Percentiles rank a stretch among this genome's conserved stretches.
Evolutionary conservation across 768 basidiomycete species (phyloP).

Genomic region (Neoboletus brunneissimus): DNA sequence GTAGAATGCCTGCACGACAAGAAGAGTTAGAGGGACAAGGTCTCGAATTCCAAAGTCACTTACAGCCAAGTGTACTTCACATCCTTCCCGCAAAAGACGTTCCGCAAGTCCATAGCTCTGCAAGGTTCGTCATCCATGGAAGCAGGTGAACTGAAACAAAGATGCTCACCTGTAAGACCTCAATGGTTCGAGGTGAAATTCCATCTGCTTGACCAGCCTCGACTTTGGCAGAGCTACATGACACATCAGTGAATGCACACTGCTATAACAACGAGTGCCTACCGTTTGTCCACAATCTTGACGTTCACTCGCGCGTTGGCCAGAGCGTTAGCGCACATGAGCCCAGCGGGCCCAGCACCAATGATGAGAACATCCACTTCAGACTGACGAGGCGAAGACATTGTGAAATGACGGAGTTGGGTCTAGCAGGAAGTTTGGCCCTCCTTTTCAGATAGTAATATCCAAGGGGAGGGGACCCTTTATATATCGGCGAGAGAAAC

Average conservation of each 20-base stretch:
- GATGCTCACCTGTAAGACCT: constrained; percentile 43
- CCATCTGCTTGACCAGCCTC: constrained; percentile 30
- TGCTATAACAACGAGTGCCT: neutral
- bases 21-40: neutral
- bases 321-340: constrained; percentile 44
- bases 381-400: constrained; percentile 21
- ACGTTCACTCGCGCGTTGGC: constrained; percentile 37
- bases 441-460: constrained; percentile 2
- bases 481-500: neutral
- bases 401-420: constrained; percentile 3
- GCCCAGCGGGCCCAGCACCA: constrained; percentile 43
- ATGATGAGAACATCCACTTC: constrained; percentile 41
- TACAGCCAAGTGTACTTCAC: constrained; percentile 67
- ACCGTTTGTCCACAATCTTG: constrained; percentile 42
- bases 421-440: neutral
- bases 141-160: neutral
- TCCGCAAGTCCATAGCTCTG: constrained; percentile 77
- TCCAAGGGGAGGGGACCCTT: neutral
- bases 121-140: neutral
- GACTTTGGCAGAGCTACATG: constrained; percentile 16
- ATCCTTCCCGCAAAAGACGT: constrained; percentile 55
- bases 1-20: constrained; percentile 60
- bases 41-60: constrained; percentile 17
- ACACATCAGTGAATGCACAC: neutral
- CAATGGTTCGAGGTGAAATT: constrained; percentile 29